These are phyloP conservation scores for Monilinia fructigena DNA, from an alignment of 2,329 filamentous ascomycete genomes.

Conservation along the genomic window DNA sequence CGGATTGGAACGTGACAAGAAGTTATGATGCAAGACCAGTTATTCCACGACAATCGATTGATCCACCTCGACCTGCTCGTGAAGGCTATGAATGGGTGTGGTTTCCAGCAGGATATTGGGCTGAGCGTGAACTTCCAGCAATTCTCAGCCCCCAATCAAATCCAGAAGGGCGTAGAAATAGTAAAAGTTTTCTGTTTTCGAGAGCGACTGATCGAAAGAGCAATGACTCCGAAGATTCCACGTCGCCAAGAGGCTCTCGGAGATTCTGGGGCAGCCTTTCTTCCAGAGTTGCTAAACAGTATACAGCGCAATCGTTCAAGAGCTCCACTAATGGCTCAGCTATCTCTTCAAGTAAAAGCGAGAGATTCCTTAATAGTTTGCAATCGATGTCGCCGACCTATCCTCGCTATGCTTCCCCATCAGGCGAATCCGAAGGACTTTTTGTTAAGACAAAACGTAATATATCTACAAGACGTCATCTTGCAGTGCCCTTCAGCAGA, in stretches of 20 bases:
- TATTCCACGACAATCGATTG: conserved; percentile 33
- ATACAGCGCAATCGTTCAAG: neutral
- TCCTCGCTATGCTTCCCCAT: conserved; percentile 23
- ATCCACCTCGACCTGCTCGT: conserved; percentile 55
- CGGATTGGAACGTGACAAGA: conserved; percentile 30
- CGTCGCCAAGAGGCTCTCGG: conserved; percentile 18
- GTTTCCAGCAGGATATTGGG: conserved; percentile 63
- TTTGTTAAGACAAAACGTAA: conserved; percentile 34
- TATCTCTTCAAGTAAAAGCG: conserved; percentile 10
- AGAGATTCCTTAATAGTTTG: conserved; percentile 20
- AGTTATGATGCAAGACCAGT: conserved; percentile 12
- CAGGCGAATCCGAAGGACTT: conserved; percentile 27
- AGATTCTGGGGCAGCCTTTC: conserved; percentile 14
- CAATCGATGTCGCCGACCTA: conserved; percentile 23
- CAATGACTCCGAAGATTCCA: conserved; percentile 13
- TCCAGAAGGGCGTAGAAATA: conserved; percentile 4
- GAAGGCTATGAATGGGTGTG: conserved; percentile 61
- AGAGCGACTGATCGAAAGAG: neutral
- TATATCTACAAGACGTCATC: neutral
- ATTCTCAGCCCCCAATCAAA: neutral
- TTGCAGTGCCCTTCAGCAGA: conserved; percentile 25
- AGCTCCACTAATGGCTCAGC: conserved; percentile 1
- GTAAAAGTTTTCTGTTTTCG: conserved; percentile 11
- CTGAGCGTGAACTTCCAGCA: conserved; percentile 50
- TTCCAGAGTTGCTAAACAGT: conserved; percentile 17